These are phyloP conservation scores for Coemansia sp. DNA, from an alignment of 192 early-diverging fungal genomes.

Conservation along the genomic window DNA sequence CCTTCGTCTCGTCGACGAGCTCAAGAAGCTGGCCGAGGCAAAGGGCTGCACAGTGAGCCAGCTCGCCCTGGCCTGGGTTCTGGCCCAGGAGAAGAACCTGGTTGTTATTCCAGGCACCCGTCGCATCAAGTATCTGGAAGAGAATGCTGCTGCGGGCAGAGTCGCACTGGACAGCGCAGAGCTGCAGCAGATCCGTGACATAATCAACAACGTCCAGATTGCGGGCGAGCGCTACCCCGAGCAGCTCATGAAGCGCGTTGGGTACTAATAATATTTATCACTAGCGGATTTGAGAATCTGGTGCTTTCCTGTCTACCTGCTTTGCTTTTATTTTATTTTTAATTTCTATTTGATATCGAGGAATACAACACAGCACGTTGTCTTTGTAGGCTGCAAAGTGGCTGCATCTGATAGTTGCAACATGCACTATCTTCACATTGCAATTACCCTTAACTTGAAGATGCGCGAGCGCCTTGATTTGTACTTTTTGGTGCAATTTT, in stretches of 20 bases:
- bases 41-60: not conserved
- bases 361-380: too few relatives aligned
- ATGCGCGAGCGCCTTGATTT: too few relatives aligned
- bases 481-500: too few relatives aligned
- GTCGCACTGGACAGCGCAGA: not conserved
- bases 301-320: not conserved
- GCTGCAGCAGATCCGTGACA: not conserved
- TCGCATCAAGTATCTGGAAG: not conserved
- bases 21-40: slow-evolving; percentile 45
- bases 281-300: not conserved
- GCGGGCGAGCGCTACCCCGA: slow-evolving; percentile 2
- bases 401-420: too few relatives aligned
- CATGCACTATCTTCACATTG: too few relatives aligned
- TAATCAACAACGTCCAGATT: slow-evolving; percentile 1
- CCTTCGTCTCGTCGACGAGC: slow-evolving; percentile 52
- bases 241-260: not conserved
- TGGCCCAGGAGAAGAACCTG: slow-evolving; percentile 4
- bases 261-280: too few relatives aligned
- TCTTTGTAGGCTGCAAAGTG: too few relatives aligned
- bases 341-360: not conserved
- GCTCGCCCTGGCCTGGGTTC: slow-evolving; percentile 1
- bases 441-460: too few relatives aligned
- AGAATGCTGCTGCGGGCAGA: not conserved
- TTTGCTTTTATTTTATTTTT: not conserved
- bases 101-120: slow-evolving; percentile 2